Percentiles rank a stretch among this genome's conserved stretches.
Conservation (phyloP, 2,329 filamentous ascomycete species). For the Ceratocystis lukuohia region DNA sequence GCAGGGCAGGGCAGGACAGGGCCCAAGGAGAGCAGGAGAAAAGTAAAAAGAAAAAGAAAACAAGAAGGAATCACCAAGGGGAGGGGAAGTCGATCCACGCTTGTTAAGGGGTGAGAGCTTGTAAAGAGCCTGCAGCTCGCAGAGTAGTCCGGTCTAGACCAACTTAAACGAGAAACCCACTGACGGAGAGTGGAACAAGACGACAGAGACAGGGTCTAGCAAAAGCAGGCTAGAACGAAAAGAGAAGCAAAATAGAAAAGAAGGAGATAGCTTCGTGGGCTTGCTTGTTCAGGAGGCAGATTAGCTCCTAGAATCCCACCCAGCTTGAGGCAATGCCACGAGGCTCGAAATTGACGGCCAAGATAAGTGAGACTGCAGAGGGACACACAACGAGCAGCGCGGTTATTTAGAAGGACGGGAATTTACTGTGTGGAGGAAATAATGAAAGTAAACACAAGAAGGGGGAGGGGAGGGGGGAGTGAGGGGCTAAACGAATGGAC, state of each 20-base stretch:
- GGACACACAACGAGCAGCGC: neutral
- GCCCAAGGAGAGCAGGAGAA: neutral
- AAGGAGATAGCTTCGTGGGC: neutral
- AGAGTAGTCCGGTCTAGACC: neutral
- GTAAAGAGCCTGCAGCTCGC: neutral
- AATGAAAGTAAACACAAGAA: neutral
- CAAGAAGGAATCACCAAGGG: neutral
- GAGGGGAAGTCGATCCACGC: conserved; percentile 4
- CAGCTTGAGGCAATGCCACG: neutral
- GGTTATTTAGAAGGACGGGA: neutral
- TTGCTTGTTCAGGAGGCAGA: neutral
- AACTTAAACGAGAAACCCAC: neutral
- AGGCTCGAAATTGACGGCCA: neutral
- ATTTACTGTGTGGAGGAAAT: neutral
- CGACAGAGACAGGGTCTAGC: neutral
- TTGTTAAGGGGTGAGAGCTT: neutral
- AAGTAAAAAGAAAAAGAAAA: neutral
- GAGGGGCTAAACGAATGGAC: conserved; percentile 10
- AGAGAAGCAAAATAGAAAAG: neutral
- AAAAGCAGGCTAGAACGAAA: neutral
- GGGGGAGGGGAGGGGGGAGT: no score
- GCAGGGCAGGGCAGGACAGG: neutral
- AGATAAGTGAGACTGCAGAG: neutral
- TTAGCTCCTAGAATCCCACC: neutral
- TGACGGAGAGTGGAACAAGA: neutral